Conservation (phyloP, 805 yeast genomes). For the Jamesozyma gamospora region DNA sequence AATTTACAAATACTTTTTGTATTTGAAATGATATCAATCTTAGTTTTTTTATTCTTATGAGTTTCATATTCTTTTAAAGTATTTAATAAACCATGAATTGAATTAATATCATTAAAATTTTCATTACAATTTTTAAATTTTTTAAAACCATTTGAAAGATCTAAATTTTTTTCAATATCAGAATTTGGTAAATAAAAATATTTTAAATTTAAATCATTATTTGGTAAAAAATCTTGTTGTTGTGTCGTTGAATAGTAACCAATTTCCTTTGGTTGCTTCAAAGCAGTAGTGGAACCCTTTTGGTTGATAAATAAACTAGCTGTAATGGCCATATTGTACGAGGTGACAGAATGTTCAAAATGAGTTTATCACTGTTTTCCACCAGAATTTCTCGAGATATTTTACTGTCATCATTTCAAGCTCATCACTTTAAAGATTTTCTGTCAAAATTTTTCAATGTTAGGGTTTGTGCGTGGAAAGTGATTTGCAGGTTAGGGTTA, state of each 20-base stretch:
- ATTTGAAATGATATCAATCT: constrained; percentile 65
- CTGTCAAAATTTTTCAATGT: too few species aligned
- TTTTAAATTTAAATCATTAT: constrained; percentile 46
- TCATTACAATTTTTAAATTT: constrained; percentile 45
- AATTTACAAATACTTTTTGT: constrained; percentile 71
- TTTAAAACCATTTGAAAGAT: constrained; percentile 54
- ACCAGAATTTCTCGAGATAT: too few species aligned
- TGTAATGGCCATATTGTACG: constrained; percentile 21
- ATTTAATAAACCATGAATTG: constrained; percentile 43
- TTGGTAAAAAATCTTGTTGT: constrained; percentile 40
- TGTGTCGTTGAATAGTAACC: constrained; percentile 52
- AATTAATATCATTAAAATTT: constrained; percentile 36
- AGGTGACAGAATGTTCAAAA: too few species aligned
- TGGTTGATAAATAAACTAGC: constrained; percentile 29
- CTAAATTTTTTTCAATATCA: constrained; percentile 49
- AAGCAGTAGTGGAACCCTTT: constrained; percentile 53
- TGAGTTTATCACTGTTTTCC: too few species aligned
- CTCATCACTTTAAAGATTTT: too few species aligned
- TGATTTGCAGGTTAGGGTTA: too few species aligned
- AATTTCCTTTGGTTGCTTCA: constrained; percentile 81
- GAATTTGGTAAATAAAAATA: constrained; percentile 78
- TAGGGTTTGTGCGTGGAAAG: too few species aligned
- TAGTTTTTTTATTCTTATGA: constrained; percentile 33
- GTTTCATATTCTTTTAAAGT: constrained; percentile 49
- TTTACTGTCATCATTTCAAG: too few species aligned